These are phyloP conservation scores for Chrysoporthe cubensis DNA, from an alignment of 2,329 filamentous ascomycete species.

Conservation along the genomic window DNA sequence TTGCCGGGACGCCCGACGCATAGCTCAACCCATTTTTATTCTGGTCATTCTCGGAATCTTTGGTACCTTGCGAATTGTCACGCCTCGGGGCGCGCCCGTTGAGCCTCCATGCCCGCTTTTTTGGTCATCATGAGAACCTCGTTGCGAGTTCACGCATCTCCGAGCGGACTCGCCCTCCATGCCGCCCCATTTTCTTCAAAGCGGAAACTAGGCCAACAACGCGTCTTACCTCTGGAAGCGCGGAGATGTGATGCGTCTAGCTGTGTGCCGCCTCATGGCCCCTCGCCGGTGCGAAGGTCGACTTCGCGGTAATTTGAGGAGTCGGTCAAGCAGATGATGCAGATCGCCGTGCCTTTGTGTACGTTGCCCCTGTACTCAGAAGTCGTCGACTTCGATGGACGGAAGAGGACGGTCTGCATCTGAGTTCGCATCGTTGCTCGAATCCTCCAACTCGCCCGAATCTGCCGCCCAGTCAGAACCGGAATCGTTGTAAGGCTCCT, in stretches of 20 bases:
- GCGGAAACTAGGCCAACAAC: neutral
- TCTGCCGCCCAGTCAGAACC: neutral
- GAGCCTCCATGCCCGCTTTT: neutral
- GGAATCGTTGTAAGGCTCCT: neutral
- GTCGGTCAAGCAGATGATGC: neutral
- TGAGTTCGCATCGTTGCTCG: neutral
- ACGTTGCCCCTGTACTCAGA: neutral
- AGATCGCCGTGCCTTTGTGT: neutral
- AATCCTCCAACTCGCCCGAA: neutral
- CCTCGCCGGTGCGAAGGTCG: neutral
- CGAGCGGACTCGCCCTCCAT: no score
- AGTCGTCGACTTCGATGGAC: neutral
- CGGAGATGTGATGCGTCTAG: neutral
- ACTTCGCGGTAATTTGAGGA: neutral
- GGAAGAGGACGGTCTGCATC: neutral
- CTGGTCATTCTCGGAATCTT: neutral
- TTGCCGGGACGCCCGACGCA: neutral
- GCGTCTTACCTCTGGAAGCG: neutral
- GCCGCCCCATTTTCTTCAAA: neutral
- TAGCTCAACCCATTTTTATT: neutral
- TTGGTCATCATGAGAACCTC: neutral
- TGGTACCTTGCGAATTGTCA: neutral
- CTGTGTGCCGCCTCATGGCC: neutral
- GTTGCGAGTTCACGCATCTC: neutral
- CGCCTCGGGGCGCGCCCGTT: neutral